Evolutionary conservation across 352 stramenopile genomes (phyloP), one percentile per base, ranked within the genome.

Genomic region (Detonula confervacea): DNA sequence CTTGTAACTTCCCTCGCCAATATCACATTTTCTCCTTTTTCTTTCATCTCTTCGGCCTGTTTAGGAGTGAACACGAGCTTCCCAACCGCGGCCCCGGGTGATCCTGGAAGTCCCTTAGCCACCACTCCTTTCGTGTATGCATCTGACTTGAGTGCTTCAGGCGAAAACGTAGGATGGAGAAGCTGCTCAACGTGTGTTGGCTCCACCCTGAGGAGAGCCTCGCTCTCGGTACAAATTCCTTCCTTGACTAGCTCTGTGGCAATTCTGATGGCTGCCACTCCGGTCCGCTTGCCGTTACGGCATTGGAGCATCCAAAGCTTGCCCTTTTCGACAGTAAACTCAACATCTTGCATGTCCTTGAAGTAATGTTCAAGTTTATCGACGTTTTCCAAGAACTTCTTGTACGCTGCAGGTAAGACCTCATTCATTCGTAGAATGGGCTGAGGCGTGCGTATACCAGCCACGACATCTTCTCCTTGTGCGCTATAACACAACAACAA

Each of bases 291-390:
- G 22, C 84, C 92, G 46, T 83, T 91, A 18, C 92, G 74, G 55
- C 83, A 93, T 70, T 96, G 91, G 6, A 96, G 77, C 85, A 96
- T 93, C 84, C 86, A 96, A 24, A 96, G 84, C 55, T 92, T 92
- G 14, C 86, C 87, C 33, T 93, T 87, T 61, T 96, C 77, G 3
- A 96, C 85, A 0, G 91, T 95, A 65, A 96, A 96, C 73, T 96
- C 92, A 7, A 95, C 83, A 87, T 96, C 92, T 66, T 94, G 87
- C 79, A 93, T 91, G 52, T 94, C 87, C 18, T 86, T 84, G 69
- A 91, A 92, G 46, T 94, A 87, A 22, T 81, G 52, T 55, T 94
- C 89, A 6, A 95, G 71, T 30, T 78, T 86, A 16, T 88, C 71
- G 35, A 90, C 78, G 65, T 90, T 92, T n/a, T 87, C 61, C 18